Evolutionary conservation across 805 yeast species (phyloP), one percentile per base, ranked within the genome.

Genomic region (Teunomyces gatunensis): DNA sequence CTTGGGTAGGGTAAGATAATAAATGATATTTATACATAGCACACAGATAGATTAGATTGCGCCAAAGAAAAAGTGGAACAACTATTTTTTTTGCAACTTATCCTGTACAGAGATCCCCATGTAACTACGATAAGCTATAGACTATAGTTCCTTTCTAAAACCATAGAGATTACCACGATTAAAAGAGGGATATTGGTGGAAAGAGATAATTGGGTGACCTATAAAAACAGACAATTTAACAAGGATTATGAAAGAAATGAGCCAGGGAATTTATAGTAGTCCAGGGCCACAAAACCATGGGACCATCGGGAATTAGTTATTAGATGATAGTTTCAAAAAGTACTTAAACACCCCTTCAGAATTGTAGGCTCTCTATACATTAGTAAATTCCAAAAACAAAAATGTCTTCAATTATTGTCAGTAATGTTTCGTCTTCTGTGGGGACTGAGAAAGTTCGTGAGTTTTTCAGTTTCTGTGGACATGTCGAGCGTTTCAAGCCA

Each of bases 401-500:
- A 6, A 69, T 69, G 72, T 58, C 73, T 20, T 53, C 82, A 7
- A 69, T 85, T 39, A 69, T 75, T 49, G 89, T 82, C 18, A 74
- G 82, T 13, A 77, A 81, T 51, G 74, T 86, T 35, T 80, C 87
- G 35, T 55, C 66, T 3, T 54, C 73, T 27, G 76, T 83, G 34
- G 55, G 80, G 4, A 69, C 74, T 40, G 72, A 74, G 34, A 80
- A 84, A 56, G 62, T 86, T 29, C 66, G 71, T 39, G 85, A 85
- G 50, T 87, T 87, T 67, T 87, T 87, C 65, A 73, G 85, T 20
- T 87, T 87, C 65, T 85, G 94, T 60, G 95, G 95, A 13, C 59
- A 64, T 46, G 67, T 78, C 47, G 63, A 68, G 47, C 50, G 65
- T 4, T 63, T 74, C 54, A 60, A 61, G 34, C 60, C 63, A 21